Percentiles rank a stretch among this genome's conserved stretches.
Evolutionary conservation across 169 alveolate genomes (phyloP).

Genomic region (Cryptosporidium sp.): DNA sequence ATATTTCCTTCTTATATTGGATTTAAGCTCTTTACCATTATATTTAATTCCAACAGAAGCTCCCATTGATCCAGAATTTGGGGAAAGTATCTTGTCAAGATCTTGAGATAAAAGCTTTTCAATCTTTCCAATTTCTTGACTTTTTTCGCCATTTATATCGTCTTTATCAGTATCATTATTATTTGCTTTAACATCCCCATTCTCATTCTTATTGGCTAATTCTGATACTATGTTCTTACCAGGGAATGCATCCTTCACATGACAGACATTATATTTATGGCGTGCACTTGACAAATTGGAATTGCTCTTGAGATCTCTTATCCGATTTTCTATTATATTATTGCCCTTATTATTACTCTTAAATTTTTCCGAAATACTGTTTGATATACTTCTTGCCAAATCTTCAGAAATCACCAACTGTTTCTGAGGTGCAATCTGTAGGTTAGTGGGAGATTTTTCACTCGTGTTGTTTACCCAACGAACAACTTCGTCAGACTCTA

Average conservation of each 20-base stretch:
- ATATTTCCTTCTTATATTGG: slow-evolving; percentile 33
- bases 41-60: slow-evolving; percentile 22
- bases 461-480: slow-evolving; percentile 28
- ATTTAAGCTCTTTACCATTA: slow-evolving; percentile 41
- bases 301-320: not conserved
- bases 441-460: not conserved
- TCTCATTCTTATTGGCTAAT: not conserved
- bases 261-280: slow-evolving; percentile 9
- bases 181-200: not conserved
- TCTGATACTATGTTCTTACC: not conserved
- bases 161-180: not conserved
- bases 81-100: not conserved
- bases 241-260: not conserved
- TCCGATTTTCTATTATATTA: not conserved
- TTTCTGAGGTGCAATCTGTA: slow-evolving; percentile 36
- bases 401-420: slow-evolving; percentile 7
- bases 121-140: not conserved
- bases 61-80: slow-evolving; percentile 14
- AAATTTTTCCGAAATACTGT: not conserved
- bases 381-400: slow-evolving; percentile 16
- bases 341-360: not conserved
- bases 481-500: slow-evolving; percentile 61
- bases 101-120: slow-evolving; percentile 10
- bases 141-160: not conserved
- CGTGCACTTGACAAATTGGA: not conserved